Base-by-base conservation (phyloP, 371 early-diverging fungal genomes). In the Syncephalastrum sp. region DNA sequence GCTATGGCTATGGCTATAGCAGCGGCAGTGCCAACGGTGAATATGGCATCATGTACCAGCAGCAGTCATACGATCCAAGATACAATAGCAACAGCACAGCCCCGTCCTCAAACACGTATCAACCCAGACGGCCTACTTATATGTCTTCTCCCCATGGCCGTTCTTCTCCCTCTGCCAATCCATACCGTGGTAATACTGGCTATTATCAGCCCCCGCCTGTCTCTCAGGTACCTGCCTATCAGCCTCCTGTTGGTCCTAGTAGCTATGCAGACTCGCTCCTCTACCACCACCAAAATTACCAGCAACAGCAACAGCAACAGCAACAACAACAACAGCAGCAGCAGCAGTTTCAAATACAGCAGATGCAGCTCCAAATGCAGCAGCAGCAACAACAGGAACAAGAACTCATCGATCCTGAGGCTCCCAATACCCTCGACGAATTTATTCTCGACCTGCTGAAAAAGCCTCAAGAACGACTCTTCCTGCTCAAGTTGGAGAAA, bases 401-500 rank as follows among this genome's bases (percentile, higher is more conserved):
- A 21, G 47, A 58, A 63, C 21, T 62, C 50, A 43, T 57, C 53
- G 50, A 13, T 42, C 29, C 33, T 19, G 41, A 46, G 14, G 41
- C 21, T 23, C 47, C 65, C 14, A 53, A 67, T 47, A 74, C 69
- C 25, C 72, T 84, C 7, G 87, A 89, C 65, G 71, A 75, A 24
- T 83, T 89, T 50, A 72, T 90, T 19, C 55, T 88, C n/a, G 79
- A 75, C 45, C 79, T 88, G n/a, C 64, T 90, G n/a, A 83, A 79
- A 54, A 86, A 82, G 50, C 86, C 82, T 25, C 81, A 83, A 53
- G 88, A 91, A 53, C 74, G 91, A 47, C 60, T 86, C 47, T 89
- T 90, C 63, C 58, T 90, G 54, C 73, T 91, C n/a, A 88, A 87
- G 69, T 60, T 88, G 45, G 90, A 90, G 64, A 67, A 82, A 52